A percentile compares a stretch with the other conserved stretches of the same genome.
These are phyloP conservation scores for Cryptococcus sp. DNA, from an alignment of 1,284 basidiomycete genomes.

Conservation along the genomic window DNA sequence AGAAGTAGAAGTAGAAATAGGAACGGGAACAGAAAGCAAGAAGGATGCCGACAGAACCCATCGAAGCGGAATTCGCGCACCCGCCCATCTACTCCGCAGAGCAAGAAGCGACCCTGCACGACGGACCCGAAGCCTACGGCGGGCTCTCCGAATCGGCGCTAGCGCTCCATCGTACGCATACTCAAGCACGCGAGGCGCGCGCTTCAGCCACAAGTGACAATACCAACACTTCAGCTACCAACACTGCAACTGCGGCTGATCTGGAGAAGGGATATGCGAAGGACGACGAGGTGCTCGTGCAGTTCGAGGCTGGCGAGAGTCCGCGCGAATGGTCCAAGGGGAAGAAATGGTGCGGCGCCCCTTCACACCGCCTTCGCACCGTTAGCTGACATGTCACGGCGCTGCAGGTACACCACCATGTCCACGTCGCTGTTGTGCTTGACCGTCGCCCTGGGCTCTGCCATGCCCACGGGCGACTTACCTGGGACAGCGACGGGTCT, in stretches of 20 bases:
- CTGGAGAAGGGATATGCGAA: constrained; percentile 12
- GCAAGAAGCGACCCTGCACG: constrained; percentile 29
- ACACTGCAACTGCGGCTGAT: neutral
- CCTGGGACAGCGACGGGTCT: constrained; percentile 46
- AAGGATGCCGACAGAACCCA: constrained; percentile 33
- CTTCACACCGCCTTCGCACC: neutral
- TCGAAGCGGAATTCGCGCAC: constrained; percentile 42
- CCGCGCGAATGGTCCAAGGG: constrained; percentile 39
- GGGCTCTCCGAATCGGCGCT: constrained; percentile 16
- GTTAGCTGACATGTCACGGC: neutral
- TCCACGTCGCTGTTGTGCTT: constrained; percentile 37
- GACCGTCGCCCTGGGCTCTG: constrained; percentile 52
- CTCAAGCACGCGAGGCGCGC: neutral
- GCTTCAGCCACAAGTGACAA: neutral
- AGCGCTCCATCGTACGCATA: neutral
- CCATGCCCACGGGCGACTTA: constrained; percentile 56
- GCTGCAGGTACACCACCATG: constrained; percentile 33
- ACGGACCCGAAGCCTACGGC: constrained; percentile 16
- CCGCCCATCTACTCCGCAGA: constrained; percentile 37
- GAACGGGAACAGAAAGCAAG: too few species aligned
- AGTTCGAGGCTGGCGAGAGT: constrained; percentile 35
- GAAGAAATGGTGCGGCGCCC: constrained; percentile 37
- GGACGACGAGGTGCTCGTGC: constrained; percentile 31
- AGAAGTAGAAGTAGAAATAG: too few species aligned
- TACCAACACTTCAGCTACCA: constrained; percentile 2